Evolutionary conservation across 192 early-diverging fungal genomes (phyloP), one percentile per base, ranked within the genome.

Genomic region (Hyaloraphidium curvatum): DNA sequence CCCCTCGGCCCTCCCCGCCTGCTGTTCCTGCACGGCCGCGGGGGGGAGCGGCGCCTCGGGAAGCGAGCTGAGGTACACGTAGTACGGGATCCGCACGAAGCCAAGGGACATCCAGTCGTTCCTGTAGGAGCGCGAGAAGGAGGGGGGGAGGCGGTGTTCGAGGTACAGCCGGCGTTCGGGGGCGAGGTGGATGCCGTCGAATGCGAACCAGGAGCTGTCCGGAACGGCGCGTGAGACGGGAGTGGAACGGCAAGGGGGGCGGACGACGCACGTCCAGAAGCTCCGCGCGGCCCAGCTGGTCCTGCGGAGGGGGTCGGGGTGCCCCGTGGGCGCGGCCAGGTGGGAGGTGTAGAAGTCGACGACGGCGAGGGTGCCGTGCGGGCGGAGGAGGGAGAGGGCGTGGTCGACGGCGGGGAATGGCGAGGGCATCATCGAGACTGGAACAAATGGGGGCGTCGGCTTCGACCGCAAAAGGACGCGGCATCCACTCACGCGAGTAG

Each of bases 311-410:
- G 25, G 43, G 5, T 11, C 7, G 7, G 14, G 14, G 43, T 48
- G 17, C 35, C 35, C 35, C 17, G 43, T 11, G 23, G 43, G 7
- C 4, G 43, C 14, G 4, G 43, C 19, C 7, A 7, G 9, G 7
- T 14, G 25, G 17, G 43, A 48, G 43, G 43, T 48, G 43, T 48
- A 48, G 43, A 48, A 48, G 23, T 48, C 43, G 7, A 48, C 43
- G 19, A 48, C 25, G 11, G 43, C 43, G 7, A 48, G 43, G 4
- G 17, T 25, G 43, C 43, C 43, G 17, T 48, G 14, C 23, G 5
- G 14, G 7, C 14, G 19, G 23, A 48, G 14, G 19, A 22, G 14
- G 14, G 43, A 11, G 4, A 25, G 7, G 43, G 25, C 25, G 43
- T 48, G 43, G 25, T 48, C 43, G 23, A 48, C 43, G 14, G 43